Evolutionary conservation across 495 filamentous ascomycete species (phyloP), one percentile per base, ranked within the genome.

Genomic region (Lepraria neglecta): DNA sequence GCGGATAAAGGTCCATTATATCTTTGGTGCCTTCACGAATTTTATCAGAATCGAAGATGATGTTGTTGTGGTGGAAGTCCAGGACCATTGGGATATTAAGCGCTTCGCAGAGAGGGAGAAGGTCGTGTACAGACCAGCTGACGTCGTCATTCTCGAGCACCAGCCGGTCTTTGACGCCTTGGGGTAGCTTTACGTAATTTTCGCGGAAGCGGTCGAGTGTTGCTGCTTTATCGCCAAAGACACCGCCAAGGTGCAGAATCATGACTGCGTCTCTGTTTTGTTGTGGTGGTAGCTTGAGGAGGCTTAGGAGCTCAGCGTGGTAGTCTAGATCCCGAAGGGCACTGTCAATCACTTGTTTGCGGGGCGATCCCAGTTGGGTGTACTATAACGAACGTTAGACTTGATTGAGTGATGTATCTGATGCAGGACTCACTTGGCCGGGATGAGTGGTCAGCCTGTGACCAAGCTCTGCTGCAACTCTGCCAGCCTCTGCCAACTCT

Each of bases 121-220:
- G 76, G 60, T 97, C 92, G 65, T 97, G 94, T 1, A 97, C 89
- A 47, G 82, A 86, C 88, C 88, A 97, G 47, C 80, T 77, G 6
- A 97, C 89, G 68, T 97, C 94, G 72, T 97, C 94, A 64, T 97
- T 98, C 69, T 97, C 94, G 19, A 98, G 77, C 0, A 97, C 92
- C 1, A 98, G 74, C 1, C 92, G 82, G 4, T 84, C 82, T 70
- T 95, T 95, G 61, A 96, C 74, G 50, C 82, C 80, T 38, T 81
- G 75, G 0, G 87, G 82, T 3, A 89, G 75, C 0, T 57, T 70
- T 4, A 78, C 74, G 66, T 97, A 96, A 63, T 92, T 95, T 60
- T 85, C 73, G 7, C 89, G 78, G 68, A 97, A 96, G 10, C 92
- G 81, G 66, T 88, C 80, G 9, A 97, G 74, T 0, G 92, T 94